A percentile compares a stretch with the other conserved stretches of the same genome.
phyloP scores from a whole-genome alignment of 192 early-diverging fungal species.

The Powellomyces hirtus region DNA sequence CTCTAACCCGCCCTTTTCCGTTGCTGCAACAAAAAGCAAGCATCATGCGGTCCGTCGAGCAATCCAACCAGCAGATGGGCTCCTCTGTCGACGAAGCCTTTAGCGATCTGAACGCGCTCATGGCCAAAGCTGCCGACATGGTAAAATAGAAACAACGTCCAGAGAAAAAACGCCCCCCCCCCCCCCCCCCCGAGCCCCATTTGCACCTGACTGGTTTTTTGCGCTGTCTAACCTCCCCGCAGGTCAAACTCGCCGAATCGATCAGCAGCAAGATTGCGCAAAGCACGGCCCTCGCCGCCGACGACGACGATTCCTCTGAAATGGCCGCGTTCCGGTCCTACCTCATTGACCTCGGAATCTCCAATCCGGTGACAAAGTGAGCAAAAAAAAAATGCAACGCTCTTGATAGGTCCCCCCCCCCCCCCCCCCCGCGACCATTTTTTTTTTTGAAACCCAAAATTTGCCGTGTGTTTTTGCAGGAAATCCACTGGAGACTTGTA shows the following conservation, averaged over 20 bases:
- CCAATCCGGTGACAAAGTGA: constrained; percentile 77
- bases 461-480: too few species aligned
- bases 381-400: too few species aligned
- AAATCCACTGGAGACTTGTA: constrained; percentile 85
- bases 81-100: constrained; percentile 79
- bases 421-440: too few species aligned
- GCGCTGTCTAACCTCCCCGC: neutral
- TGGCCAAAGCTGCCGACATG: constrained; percentile 87
- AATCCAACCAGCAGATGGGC: constrained; percentile 62
- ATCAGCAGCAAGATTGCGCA: constrained; percentile 58
- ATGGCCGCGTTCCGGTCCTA: constrained; percentile 59
- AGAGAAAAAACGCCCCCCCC: too few species aligned
- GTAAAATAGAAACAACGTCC: constrained; percentile 32
- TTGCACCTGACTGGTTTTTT: neutral
- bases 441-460: too few species aligned
- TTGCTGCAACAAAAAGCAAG: too few species aligned
- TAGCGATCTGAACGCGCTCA: constrained; percentile 82
- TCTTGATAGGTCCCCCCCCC: too few species aligned
- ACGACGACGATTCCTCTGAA: constrained; percentile 44
- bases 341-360: constrained; percentile 86
- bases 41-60: constrained; percentile 64
- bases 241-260: constrained; percentile 66
- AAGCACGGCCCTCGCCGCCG: constrained; percentile 16
- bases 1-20: neutral
- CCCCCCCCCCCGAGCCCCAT: too few species aligned